phyloP scores from a whole-genome alignment of 345 rosid genomes.

The Dimocarpus longan region DNA sequence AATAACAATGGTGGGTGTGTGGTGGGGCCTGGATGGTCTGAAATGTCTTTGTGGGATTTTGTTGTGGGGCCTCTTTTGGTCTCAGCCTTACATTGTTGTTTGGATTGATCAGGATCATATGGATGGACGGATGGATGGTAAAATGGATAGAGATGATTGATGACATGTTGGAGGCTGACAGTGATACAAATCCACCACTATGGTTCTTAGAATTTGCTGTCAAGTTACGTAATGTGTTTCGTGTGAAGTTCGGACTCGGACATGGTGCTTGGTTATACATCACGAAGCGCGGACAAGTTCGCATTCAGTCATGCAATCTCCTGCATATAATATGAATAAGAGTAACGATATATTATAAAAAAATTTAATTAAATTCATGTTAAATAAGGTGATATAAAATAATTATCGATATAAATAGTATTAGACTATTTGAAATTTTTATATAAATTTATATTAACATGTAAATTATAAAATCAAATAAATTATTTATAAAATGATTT shows the following conservation, averaged over 20 bases:
- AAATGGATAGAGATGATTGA: slow-evolving; percentile 11
- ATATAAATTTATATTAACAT: too few species aligned
- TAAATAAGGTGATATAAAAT: too few species aligned
- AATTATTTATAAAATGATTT: too few species aligned
- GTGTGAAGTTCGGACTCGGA: neutral
- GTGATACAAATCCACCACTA: slow-evolving; percentile 22
- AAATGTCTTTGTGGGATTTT: slow-evolving; percentile 8
- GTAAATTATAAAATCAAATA: too few species aligned
- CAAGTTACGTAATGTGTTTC: slow-evolving; percentile 27
- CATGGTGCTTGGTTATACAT: neutral
- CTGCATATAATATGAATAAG: too few species aligned
- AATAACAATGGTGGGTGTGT: slow-evolving; percentile 9
- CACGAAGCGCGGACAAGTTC: too few species aligned
- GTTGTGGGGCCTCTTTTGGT: slow-evolving; percentile 26
- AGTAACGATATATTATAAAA: too few species aligned
- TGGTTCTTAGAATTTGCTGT: slow-evolving; percentile 20
- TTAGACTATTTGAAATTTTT: too few species aligned
- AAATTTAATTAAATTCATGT: too few species aligned
- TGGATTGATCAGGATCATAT: neutral
- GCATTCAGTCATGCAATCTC: too few species aligned
- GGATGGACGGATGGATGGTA: neutral
- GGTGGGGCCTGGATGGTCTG: slow-evolving; percentile 13
- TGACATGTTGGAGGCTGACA: slow-evolving; percentile 12
- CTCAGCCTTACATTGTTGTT: slow-evolving; percentile 16
- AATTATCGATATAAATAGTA: too few species aligned